Base-by-base conservation (phyloP, 2,329 filamentous ascomycete species). In the Pseudopithomyces chartarum region DNA sequence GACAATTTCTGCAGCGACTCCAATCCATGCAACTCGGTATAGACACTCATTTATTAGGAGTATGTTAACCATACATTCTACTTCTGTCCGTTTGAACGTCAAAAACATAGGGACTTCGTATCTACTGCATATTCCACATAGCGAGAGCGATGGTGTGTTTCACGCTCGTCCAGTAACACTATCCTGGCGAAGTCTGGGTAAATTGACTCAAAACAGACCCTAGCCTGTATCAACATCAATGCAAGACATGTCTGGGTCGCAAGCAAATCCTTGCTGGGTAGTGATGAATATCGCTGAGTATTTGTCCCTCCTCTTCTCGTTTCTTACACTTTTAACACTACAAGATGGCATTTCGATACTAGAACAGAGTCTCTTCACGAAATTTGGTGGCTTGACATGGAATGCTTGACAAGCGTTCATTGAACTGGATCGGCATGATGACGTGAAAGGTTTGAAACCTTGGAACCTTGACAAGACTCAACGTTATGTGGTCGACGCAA, bases 361-460 rank as follows among this genome's bases (percentile, higher is more conserved):
- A 26, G 42, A 15, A 32, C 17, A n/a, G 19, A 39, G 22, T 23
- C 44, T 19, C 17, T 45, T 57, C 32, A 40, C 52, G 23, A 53
- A 58, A 44, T 57, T 65, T 58, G 58, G 66, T 69, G 68, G 68
- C 68, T 64, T 64, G 64, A 53, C 61, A 65, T 59, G 69, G 67
- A 70, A 72, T 70, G 67, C 52, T 60, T 32, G 40, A 23, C 43
- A 11, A n/a, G 39, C 13, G 36, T 50, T 42, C 23, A 54, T 55
- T 15, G 42, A 29, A 8, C 26, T 29, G 8, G 4, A 29, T 53
- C 34, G 17, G 33, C 29, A 12, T 56, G 12, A 49, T 67, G 63
- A 69, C 63, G 66, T 68, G 67, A 44, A 50, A 13, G 29, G 50
- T 32, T 39, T 22, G 36, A 8, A 29, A 29, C 26, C 26, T 29